These are phyloP conservation scores for Ogataea chonburiensis DNA, from an alignment of 805 yeast genomes.

Conservation along the genomic window DNA sequence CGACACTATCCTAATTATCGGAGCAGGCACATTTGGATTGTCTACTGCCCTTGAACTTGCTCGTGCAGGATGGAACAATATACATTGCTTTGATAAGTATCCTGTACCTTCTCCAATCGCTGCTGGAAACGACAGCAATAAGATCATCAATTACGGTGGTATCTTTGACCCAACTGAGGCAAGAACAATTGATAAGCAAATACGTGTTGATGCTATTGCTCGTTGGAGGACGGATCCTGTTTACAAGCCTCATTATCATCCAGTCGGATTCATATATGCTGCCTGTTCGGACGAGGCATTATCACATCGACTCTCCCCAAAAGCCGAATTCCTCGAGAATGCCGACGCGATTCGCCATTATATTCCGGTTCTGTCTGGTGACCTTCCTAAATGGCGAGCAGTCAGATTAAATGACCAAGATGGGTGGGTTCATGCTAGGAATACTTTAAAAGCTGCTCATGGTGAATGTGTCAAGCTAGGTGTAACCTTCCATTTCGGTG, in stretches of 20 bases:
- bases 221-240: conserved; percentile 11
- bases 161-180: conserved; percentile 2
- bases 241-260: conserved; percentile 10
- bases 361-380: conserved; percentile 13
- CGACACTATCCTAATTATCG: conserved; percentile 5
- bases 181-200: not conserved
- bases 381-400: conserved; percentile 13
- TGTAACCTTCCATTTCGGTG: conserved; percentile 20
- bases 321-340: conserved; percentile 20
- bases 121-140: conserved; percentile 15
- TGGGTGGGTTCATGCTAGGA: conserved; percentile 33
- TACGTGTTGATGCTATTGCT: conserved; percentile 5
- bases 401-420: conserved; percentile 28
- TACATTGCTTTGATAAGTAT: conserved; percentile 10
- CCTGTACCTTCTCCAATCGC: conserved; percentile 15
- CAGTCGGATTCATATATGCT: conserved; percentile 17
- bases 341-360: conserved; percentile 20
- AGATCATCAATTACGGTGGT: conserved; percentile 10
- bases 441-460: conserved; percentile 28
- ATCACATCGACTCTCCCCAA: conserved; percentile 27
- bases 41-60: conserved; percentile 11
- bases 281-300: conserved; percentile 27
- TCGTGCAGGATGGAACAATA: conserved; percentile 5
- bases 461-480: conserved; percentile 20
- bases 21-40: conserved; percentile 13